phyloP scores from a whole-genome alignment of 345 rosid species.

The Physaria fendleri region DNA sequence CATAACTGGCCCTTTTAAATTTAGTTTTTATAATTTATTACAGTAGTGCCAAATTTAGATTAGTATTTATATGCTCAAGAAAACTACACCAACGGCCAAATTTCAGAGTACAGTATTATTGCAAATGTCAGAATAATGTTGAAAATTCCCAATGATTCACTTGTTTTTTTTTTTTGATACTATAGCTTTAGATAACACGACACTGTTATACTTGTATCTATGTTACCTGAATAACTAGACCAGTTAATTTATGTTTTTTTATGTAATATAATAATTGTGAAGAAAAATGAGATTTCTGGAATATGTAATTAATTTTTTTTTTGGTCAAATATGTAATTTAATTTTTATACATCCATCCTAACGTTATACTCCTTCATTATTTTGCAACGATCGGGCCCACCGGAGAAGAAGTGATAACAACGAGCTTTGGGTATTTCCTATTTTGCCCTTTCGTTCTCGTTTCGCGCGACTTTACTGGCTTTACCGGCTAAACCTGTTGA shows the following conservation, averaged over 20 bases:
- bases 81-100: neutral
- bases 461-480: conserved; percentile 29
- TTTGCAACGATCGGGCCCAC: conserved; percentile 26
- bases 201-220: neutral
- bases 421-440: neutral
- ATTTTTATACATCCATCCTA: neutral
- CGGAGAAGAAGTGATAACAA: conserved; percentile 11
- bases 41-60: neutral
- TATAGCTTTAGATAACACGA: neutral
- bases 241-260: neutral
- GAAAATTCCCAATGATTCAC: neutral
- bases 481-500: conserved; percentile 26
- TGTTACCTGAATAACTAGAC: neutral
- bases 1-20: conserved; percentile 4
- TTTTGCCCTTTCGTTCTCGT: conserved; percentile 16
- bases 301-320: neutral
- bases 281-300: conserved; percentile 2
- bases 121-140: neutral
- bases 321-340: conserved; percentile 5
- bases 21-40: neutral
- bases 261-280: neutral
- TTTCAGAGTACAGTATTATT: conserved; percentile 3
- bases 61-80: neutral
- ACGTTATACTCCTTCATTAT: neutral
- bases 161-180: neutral